These are phyloP conservation scores for Coccomyxa subellipsoidea DNA, from an alignment of 163 green algal species.

Conservation along the genomic window DNA sequence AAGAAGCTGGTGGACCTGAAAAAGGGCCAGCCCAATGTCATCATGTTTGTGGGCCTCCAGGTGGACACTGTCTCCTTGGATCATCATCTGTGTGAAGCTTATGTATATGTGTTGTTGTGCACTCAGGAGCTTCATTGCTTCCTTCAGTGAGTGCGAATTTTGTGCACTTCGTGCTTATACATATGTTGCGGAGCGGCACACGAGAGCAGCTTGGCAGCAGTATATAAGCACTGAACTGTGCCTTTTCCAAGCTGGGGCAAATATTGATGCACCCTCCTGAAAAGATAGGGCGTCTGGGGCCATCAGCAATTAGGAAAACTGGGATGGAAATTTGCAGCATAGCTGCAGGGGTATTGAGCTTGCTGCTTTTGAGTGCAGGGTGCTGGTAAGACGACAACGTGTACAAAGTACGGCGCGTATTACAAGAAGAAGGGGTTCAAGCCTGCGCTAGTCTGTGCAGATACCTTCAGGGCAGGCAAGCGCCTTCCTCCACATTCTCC, in stretches of 20 bases:
- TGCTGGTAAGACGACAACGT: constrained; percentile 97
- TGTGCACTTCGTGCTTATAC: too few relatives aligned
- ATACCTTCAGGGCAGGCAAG: constrained; percentile 94
- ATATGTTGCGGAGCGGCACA: too few relatives aligned
- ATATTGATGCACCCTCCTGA: background rate
- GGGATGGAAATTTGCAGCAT: too few relatives aligned
- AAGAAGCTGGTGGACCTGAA: constrained; percentile 60
- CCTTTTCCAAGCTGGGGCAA: background rate
- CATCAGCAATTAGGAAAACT: too few relatives aligned
- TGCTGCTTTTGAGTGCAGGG: constrained; percentile 35
- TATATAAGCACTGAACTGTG: too few relatives aligned
- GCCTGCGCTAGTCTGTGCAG: constrained; percentile 95
- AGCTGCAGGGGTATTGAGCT: background rate
- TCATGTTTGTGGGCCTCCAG: constrained; percentile 98
- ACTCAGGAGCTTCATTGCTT: too few relatives aligned
- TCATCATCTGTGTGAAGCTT: background rate
- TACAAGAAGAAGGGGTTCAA: constrained; percentile 98
- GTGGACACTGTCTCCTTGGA: background rate
- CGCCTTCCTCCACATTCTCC: too few relatives aligned
- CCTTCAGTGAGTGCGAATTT: too few relatives aligned
- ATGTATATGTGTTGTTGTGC: too few relatives aligned
- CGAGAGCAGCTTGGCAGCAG: too few relatives aligned
- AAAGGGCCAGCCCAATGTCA: constrained; percentile 85
- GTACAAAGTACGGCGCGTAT: constrained; percentile 94
- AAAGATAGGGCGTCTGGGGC: too few relatives aligned